Conservation (phyloP, 2,329 filamentous ascomycete genomes). For the Hortaea werneckii region DNA sequence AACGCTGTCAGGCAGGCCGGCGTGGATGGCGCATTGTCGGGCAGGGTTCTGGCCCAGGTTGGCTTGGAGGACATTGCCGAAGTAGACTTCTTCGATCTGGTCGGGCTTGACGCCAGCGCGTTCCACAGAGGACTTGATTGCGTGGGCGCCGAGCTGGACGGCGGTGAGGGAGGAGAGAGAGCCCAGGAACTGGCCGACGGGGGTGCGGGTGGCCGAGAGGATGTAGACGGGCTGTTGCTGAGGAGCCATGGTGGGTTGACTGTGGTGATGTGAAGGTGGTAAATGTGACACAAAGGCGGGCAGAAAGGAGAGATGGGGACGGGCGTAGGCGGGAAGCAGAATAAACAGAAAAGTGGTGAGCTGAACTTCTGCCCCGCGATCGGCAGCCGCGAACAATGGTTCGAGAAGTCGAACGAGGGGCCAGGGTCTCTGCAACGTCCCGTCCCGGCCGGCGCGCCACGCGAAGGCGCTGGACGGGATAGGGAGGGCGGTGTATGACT, state of each 20-base stretch:
- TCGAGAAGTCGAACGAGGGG: not conserved
- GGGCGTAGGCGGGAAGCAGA: not conserved
- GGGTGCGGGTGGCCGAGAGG: constrained; percentile 67
- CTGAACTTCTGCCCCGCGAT: not conserved
- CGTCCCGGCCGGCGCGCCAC: not conserved
- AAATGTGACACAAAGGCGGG: not conserved
- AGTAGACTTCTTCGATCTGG: constrained; percentile 92
- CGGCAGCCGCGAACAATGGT: not conserved
- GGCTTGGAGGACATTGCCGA: constrained; percentile 94
- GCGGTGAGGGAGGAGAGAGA: constrained; percentile 82
- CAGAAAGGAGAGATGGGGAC: not conserved
- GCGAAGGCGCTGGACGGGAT: not conserved
- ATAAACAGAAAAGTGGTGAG: not conserved
- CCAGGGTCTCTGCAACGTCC: not conserved
- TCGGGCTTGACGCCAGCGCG: constrained; percentile 79
- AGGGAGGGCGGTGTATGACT: not conserved
- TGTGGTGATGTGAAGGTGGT: constrained; percentile 1
- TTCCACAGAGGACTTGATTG: constrained; percentile 74
- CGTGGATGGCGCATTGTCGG: constrained; percentile 82
- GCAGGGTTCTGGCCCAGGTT: constrained; percentile 94
- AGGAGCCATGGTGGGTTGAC: constrained; percentile 52
- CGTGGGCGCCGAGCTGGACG: constrained; percentile 75
- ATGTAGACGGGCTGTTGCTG: constrained; percentile 81
- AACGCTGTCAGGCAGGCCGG: constrained; percentile 69
- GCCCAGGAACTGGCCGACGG: constrained; percentile 87